These are phyloP conservation scores for Geosmithia flava DNA, from an alignment of 2,329 filamentous ascomycete genomes.

Conservation along the genomic window DNA sequence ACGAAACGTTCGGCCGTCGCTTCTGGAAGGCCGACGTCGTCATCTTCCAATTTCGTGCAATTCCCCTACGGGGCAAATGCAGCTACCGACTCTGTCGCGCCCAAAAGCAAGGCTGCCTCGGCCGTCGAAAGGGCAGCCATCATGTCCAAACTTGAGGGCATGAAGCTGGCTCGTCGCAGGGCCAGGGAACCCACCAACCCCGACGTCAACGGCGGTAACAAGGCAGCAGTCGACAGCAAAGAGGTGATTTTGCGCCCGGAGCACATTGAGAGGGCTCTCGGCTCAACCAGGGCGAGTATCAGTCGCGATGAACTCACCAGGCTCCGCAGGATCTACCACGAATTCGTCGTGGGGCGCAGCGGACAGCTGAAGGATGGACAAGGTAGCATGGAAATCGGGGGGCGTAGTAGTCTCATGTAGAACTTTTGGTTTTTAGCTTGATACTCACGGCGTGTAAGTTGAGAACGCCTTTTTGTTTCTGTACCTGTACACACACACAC, in stretches of 20 bases:
- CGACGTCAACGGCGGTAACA: constrained; percentile 4
- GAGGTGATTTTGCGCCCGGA: constrained; percentile 78
- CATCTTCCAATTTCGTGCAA: constrained; percentile 54
- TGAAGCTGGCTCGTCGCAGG: constrained; percentile 56
- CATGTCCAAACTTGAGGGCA: constrained; percentile 65
- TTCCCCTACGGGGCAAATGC: constrained; percentile 66
- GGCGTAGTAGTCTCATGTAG: constrained; percentile 86
- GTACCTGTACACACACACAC: background rate
- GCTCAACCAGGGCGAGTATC: constrained; percentile 71
- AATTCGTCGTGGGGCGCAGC: constrained; percentile 86
- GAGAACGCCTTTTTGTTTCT: background rate
- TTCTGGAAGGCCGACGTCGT: background rate
- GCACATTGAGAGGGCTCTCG: constrained; percentile 68
- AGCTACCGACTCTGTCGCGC: constrained; percentile 16
- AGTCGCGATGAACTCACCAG: constrained; percentile 63
- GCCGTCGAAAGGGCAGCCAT: constrained; percentile 71
- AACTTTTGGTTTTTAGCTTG: background rate
- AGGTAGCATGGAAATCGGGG: constrained; percentile 83
- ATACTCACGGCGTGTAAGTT: background rate
- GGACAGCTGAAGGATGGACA: constrained; percentile 94
- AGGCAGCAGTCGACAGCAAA: constrained; percentile 13
- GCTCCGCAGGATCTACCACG: constrained; percentile 70
- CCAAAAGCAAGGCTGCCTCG: constrained; percentile 37
- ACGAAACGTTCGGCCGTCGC: constrained; percentile 8
- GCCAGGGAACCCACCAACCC: constrained; percentile 14